Base-by-base conservation (phyloP, 2,329 filamentous ascomycete species). In the Botrytis porri region DNA sequence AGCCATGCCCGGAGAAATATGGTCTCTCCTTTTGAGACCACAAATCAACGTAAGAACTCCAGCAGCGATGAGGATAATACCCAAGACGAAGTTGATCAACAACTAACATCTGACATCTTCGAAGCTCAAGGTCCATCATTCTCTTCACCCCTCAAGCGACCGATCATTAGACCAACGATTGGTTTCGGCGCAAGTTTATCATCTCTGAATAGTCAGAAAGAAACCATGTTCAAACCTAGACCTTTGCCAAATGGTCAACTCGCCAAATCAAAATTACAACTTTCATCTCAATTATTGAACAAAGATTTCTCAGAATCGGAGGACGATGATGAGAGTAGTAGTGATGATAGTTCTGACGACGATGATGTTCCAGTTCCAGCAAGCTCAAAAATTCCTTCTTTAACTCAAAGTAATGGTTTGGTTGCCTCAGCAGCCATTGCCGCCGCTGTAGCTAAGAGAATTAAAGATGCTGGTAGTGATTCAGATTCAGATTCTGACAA, bases 51-150 rank as follows among this genome's bases (percentile, higher is more conserved):
- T 77, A 78, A 77, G 76, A 72, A 71, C 32, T 73, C 73, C 60
- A 75, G 75, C 70, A 73, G 76, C 69, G 74, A 75, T 67, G 66
- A 62, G 41, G 69, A 73, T 54, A 75, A 74, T 71, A 78, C 75
- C 66, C 77, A 79, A 77, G 75, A 77, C 45, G 77, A 79, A 73
- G 71, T 80, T 73, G 77, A 78, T 66, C 74, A 75, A 41, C 77
- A 79, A 77, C 78, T 80, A 74, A 79, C 78, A 41, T 78, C 78
- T 75, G 77, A 76, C 75, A 69, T 78, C 48, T 75, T 74, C 76
- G 75, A 79, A 79, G 78, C 71, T 70, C 62, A 65, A 37, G 61
- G 39, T 20, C 32, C 45, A 29, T 37, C 59, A 29, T 66, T 67
- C 37, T 70, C 71, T 60, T 63, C 71, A 57, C 62, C 59, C 29